A percentile compares a stretch with the other conserved stretches of the same genome.
These are phyloP conservation scores for Ceratocystis albifundus DNA, from an alignment of 2,329 filamentous ascomycete species.

Conservation along the genomic window DNA sequence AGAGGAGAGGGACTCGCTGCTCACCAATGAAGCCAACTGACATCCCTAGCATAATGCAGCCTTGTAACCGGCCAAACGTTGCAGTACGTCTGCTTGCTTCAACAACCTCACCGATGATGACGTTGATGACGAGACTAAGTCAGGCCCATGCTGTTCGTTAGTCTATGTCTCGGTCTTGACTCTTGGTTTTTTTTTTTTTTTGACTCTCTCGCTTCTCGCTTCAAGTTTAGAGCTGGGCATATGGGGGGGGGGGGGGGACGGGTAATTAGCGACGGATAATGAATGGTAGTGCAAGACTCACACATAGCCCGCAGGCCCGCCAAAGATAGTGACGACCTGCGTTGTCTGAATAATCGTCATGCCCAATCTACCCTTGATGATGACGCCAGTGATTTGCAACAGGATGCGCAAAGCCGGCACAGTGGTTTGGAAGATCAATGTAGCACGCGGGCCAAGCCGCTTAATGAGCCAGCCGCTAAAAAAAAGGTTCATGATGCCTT, in stretches of 20 bases:
- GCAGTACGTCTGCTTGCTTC: slow-evolving; percentile 48
- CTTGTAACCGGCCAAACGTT: slow-evolving; percentile 54
- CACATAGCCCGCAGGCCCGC: slow-evolving; percentile 58
- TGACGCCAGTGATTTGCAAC: slow-evolving; percentile 53
- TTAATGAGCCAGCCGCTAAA: slow-evolving; percentile 57
- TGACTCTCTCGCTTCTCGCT: no score
- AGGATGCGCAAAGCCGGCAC: slow-evolving; percentile 52
- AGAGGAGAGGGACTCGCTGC: slow-evolving; percentile 23
- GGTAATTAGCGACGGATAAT: no score
- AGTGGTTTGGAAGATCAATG: slow-evolving; percentile 51
- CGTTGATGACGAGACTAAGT: slow-evolving; percentile 48
- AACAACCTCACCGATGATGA: slow-evolving; percentile 55
- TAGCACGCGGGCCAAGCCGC: slow-evolving; percentile 49
- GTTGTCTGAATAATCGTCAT: slow-evolving; percentile 57
- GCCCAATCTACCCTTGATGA: slow-evolving; percentile 48
- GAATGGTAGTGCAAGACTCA: slow-evolving; percentile 25
- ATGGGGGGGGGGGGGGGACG: no score
- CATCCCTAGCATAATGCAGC: slow-evolving; percentile 54
- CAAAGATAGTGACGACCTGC: slow-evolving; percentile 56
- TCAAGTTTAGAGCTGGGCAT: no score
- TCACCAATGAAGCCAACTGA: slow-evolving; percentile 50
- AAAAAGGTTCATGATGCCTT: slow-evolving; percentile 50
- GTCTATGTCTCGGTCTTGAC: not conserved
- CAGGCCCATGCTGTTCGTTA: slow-evolving; percentile 5
- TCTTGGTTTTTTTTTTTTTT: no score